Evolutionary conservation across 495 filamentous ascomycete genomes (phyloP).

Genomic region (Saxophila tyrrhenica): DNA sequence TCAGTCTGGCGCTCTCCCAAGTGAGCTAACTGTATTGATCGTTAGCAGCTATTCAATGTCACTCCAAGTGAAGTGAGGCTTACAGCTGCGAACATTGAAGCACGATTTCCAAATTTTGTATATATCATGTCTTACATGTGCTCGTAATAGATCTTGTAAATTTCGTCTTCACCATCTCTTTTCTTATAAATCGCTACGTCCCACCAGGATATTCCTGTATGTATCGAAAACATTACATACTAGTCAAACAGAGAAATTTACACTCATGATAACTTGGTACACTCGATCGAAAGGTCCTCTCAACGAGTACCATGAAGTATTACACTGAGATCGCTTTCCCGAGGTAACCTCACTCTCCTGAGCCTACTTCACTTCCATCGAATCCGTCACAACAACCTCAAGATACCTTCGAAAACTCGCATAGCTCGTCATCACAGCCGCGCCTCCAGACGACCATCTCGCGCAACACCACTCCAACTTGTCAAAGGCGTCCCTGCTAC

Average conservation of each 20-base stretch:
- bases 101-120: neutral
- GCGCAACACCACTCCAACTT: constrained; percentile 2
- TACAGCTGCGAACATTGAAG: neutral
- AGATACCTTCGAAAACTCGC: constrained; percentile 1
- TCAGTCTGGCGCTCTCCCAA: constrained; percentile 6
- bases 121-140: too few species aligned
- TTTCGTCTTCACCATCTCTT: too few species aligned
- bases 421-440: constrained; percentile 1
- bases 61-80: too few species aligned
- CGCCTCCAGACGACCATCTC: neutral
- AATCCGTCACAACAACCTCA: neutral
- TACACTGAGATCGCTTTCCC: neutral
- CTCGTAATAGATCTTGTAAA: too few species aligned
- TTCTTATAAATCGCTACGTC: too few species aligned
- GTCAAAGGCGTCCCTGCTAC: neutral
- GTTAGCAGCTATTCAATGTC: too few species aligned
- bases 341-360: neutral
- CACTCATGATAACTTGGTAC: too few species aligned
- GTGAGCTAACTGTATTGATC: constrained; percentile 1
- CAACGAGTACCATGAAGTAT: too few species aligned
- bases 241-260: too few species aligned
- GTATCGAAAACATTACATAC: too few species aligned
- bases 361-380: neutral
- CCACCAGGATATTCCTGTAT: too few species aligned
- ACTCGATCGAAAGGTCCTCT: too few species aligned